phyloP scores from a whole-genome alignment of 352 stramenopile species.

The Phytopythium aichiense region DNA sequence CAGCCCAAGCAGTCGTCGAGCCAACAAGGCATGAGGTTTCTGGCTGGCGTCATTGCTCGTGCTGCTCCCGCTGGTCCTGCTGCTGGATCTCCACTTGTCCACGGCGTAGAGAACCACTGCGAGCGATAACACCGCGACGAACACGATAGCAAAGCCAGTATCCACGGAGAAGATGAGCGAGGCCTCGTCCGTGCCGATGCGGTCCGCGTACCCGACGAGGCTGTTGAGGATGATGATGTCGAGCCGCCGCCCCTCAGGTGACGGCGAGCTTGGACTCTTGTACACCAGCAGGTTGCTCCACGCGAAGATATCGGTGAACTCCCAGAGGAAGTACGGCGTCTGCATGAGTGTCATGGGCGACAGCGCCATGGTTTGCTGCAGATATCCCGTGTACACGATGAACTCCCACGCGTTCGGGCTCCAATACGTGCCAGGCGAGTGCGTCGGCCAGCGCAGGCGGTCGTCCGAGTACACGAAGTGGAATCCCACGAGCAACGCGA shows the following conservation, averaged over 20 bases:
- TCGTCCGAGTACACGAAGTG: conserved; percentile 44
- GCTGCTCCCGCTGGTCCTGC: not conserved
- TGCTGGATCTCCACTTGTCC: not conserved
- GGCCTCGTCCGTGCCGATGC: conserved; percentile 36
- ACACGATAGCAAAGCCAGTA: conserved; percentile 27
- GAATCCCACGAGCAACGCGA: conserved; percentile 36
- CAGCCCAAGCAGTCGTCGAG: conserved; percentile 23
- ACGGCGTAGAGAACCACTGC: conserved; percentile 11
- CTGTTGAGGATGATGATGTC: conserved; percentile 39
- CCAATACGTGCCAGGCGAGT: conserved; percentile 17
- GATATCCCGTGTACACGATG: conserved; percentile 36
- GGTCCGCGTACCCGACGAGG: conserved; percentile 44
- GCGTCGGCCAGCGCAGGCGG: conserved; percentile 16
- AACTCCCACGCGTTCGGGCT: conserved; percentile 64
- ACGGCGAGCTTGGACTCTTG: conserved; percentile 11
- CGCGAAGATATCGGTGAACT: conserved; percentile 56
- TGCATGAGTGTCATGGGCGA: conserved; percentile 54
- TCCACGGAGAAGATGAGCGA: conserved; percentile 24
- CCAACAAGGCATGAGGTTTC: not conserved
- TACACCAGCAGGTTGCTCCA: conserved; percentile 53
- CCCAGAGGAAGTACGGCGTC: conserved; percentile 48
- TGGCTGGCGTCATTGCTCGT: not conserved
- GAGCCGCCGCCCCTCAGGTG: conserved; percentile 20
- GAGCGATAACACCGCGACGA: conserved; percentile 31
- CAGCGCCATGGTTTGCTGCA: conserved; percentile 48